Percentiles rank a stretch among this genome's conserved stretches.
Conservation (phyloP, 257 asterid genomes). For the Asclepias syriaca region DNA sequence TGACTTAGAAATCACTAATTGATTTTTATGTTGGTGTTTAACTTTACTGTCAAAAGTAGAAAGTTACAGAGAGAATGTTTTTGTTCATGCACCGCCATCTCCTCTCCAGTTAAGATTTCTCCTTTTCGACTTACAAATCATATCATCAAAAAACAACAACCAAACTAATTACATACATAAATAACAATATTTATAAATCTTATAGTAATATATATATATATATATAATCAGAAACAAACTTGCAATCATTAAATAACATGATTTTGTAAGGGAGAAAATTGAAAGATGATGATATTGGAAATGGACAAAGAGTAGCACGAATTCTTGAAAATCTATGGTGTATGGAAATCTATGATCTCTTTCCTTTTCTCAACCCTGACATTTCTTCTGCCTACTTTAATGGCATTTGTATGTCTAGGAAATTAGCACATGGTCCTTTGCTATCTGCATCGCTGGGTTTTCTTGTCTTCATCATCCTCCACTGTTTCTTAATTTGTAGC, state of each 20-base stretch:
- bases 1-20: no score
- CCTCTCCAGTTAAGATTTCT: not conserved
- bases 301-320: not conserved
- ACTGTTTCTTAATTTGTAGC: conserved; percentile 6
- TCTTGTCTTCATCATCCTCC: conserved; percentile 13
- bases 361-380: not conserved
- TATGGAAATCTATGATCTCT: not conserved
- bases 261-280: not conserved
- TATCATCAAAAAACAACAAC: not conserved
- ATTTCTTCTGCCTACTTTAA: not conserved
- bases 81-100: not conserved
- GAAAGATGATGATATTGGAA: not conserved
- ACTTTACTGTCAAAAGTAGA: no score
- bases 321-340: not conserved
- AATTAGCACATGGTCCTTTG: conserved; percentile 19
- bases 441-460: not conserved
- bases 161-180: no score
- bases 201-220: no score
- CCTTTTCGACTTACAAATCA: not conserved
- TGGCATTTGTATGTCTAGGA: not conserved
- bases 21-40: no score
- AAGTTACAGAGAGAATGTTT: no score
- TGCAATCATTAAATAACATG: no score
- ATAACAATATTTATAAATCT: no score
- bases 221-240: no score